Conservation (phyloP, 768 basidiomycete species). For the Mycena leptocephala region DNA sequence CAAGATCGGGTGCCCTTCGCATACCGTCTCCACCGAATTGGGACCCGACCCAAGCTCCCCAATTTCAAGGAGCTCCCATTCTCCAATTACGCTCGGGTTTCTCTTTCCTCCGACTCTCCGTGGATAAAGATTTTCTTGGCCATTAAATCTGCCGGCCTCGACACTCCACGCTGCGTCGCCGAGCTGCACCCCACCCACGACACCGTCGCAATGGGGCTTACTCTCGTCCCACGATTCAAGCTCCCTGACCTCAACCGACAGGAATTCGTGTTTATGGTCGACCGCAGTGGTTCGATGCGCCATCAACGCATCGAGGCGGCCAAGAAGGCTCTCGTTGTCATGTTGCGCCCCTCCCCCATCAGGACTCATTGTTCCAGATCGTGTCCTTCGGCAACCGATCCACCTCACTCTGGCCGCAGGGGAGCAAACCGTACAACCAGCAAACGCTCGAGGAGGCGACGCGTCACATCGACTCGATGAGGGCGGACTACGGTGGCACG, state of each 20-base stretch:
- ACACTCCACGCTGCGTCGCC: conserved; percentile 60
- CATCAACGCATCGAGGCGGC: conserved; percentile 51
- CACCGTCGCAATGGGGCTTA: conserved; percentile 56
- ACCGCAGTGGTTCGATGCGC: conserved; percentile 61
- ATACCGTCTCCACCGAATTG: conserved; percentile 33
- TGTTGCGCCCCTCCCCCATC: conserved; percentile 56
- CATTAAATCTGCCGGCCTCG: conserved; percentile 56
- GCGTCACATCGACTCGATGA: conserved; percentile 46
- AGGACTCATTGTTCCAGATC: conserved; percentile 59
- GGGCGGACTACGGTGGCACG: conserved; percentile 59
- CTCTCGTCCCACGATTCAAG: conserved; percentile 59
- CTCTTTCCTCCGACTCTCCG: conserved; percentile 15
- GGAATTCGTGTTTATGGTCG: conserved; percentile 66
- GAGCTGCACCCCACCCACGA: conserved; percentile 42
- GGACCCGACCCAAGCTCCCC: conserved; percentile 33
- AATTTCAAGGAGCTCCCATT: conserved; percentile 29
- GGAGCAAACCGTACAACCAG: conserved; percentile 42
- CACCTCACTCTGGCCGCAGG: conserved; percentile 47
- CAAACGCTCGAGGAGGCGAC: conserved; percentile 45
- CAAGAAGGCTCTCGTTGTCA: conserved; percentile 53
- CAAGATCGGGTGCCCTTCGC: conserved; percentile 33
- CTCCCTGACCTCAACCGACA: conserved; percentile 52
- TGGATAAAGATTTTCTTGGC: conserved; percentile 57
- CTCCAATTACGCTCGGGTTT: conserved; percentile 31
- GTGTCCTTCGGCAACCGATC: conserved; percentile 53